A percentile compares a stretch with the other conserved stretches of the same genome.
phyloP scores from a whole-genome alignment of 2,329 filamentous ascomycete species.

The Ophioceras dolichostomum region DNA sequence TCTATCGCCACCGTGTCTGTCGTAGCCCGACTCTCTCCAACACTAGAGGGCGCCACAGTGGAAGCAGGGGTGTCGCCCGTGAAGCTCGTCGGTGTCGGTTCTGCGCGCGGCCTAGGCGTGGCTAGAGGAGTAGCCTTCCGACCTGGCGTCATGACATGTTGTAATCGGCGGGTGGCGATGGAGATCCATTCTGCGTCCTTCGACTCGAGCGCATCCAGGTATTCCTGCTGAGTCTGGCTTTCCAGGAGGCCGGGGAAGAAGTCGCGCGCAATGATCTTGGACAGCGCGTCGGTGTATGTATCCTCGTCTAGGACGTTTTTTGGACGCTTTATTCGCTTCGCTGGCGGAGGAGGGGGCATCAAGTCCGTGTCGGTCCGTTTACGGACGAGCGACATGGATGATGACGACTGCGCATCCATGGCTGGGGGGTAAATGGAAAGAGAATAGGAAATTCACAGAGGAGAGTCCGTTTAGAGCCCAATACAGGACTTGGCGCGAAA shows the following conservation, averaged over 20 bases:
- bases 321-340: conserved; percentile 86
- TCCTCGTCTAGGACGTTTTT: conserved; percentile 86
- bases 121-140: conserved; percentile 22
- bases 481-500: too few relatives aligned
- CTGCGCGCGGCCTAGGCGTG: conserved; percentile 15
- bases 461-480: too few relatives aligned
- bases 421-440: too few relatives aligned
- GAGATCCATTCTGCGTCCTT: conserved; percentile 77
- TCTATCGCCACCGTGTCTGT: conserved; percentile 41
- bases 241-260: conserved; percentile 91
- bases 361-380: conserved; percentile 59
- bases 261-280: conserved; percentile 89
- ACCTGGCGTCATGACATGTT: conserved; percentile 72
- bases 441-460: too few relatives aligned
- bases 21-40: conserved; percentile 8
- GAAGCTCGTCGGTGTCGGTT: conserved; percentile 52
- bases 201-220: conserved; percentile 81
- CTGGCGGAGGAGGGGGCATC: conserved; percentile 77
- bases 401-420: conserved; percentile 22
- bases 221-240: conserved; percentile 79
- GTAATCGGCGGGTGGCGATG: conserved; percentile 59
- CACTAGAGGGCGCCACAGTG: conserved; percentile 21
- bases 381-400: conserved; percentile 48
- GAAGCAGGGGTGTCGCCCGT: conserved; percentile 64
- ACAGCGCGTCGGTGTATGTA: conserved; percentile 78